Evolutionary conservation across 2,329 filamentous ascomycete genomes (phyloP).

Genomic region (Beauveria sp.): DNA sequence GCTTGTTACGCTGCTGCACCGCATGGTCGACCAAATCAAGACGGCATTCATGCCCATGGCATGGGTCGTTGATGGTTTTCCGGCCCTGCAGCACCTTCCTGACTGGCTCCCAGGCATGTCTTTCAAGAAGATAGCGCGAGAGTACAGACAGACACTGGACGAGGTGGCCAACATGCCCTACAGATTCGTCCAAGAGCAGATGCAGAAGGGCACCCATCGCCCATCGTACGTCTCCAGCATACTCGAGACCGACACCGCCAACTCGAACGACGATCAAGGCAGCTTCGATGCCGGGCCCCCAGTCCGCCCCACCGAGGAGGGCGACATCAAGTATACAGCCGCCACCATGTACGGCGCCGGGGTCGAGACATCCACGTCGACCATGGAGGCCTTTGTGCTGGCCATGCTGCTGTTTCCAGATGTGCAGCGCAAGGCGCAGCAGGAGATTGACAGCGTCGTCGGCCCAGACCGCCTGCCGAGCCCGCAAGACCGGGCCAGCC

Average conservation of each 20-base stretch:
- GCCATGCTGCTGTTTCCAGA: slow-evolving; percentile 20
- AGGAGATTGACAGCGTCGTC: slow-evolving; percentile 20
- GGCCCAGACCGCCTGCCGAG: slow-evolving; percentile 22
- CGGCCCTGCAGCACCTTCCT: background rate
- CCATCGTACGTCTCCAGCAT: slow-evolving; percentile 16
- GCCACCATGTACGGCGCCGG: slow-evolving; percentile 16
- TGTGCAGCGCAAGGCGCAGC: slow-evolving; percentile 19
- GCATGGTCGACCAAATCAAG: background rate
- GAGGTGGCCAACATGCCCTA: slow-evolving; percentile 14
- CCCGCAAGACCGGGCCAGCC: slow-evolving; percentile 17
- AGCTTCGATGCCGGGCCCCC: too few species aligned
- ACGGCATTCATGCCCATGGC: background rate
- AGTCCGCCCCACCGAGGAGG: slow-evolving; percentile 8
- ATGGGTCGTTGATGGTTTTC: background rate
- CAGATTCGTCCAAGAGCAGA: slow-evolving; percentile 15
- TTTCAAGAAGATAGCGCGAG: background rate
- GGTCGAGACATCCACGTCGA: background rate
- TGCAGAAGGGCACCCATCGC: slow-evolving; percentile 1
- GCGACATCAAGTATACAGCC: slow-evolving; percentile 13
- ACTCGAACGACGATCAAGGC: background rate
- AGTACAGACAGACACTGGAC: background rate
- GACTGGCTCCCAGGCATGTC: background rate
- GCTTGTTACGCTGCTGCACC: slow-evolving; percentile 15
- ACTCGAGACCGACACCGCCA: slow-evolving; percentile 8
- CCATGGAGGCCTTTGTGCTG: slow-evolving; percentile 14